Conservation (phyloP, 139 green algal species). For the Chlorella sp. region DNA sequence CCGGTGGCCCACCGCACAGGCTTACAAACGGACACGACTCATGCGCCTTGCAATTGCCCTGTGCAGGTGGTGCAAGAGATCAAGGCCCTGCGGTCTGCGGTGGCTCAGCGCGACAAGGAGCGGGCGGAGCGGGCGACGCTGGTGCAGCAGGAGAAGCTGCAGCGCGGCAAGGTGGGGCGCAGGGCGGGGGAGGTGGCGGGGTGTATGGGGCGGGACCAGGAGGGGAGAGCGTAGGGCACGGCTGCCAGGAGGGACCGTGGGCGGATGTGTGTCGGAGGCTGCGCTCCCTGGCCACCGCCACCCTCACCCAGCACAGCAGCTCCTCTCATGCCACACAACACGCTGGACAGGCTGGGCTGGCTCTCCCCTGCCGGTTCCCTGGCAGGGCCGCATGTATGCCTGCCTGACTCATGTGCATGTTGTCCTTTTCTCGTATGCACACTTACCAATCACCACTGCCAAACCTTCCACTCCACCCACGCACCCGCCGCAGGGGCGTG, state of each 20-base stretch:
- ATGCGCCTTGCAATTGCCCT: not conserved
- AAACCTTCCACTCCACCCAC: not conserved
- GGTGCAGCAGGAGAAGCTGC: constrained; percentile 94
- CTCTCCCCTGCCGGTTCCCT: too few species aligned
- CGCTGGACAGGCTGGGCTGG: too few species aligned
- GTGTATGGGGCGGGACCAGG: not conserved
- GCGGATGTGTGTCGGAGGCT: too few species aligned
- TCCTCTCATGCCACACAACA: not conserved
- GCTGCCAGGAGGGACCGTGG: not conserved
- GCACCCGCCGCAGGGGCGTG: constrained; percentile 51
- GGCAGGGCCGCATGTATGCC: too few species aligned
- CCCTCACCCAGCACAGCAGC: not conserved
- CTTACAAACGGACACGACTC: too few species aligned
- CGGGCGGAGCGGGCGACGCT: constrained; percentile 92
- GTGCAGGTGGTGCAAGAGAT: constrained; percentile 87
- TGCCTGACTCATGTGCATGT: too few species aligned
- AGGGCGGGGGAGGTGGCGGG: not conserved
- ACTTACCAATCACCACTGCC: not conserved
- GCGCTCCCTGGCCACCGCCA: too few species aligned
- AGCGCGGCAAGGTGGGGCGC: constrained; percentile 68
- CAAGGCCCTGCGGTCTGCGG: constrained; percentile 84
- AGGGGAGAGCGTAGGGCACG: not conserved
- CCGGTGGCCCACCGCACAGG: too few species aligned
- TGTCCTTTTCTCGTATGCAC: too few species aligned
- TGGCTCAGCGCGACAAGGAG: constrained; percentile 91